These are phyloP conservation scores for Passiflora organensis DNA, from an alignment of 345 rosid genomes.

Conservation along the genomic window DNA sequence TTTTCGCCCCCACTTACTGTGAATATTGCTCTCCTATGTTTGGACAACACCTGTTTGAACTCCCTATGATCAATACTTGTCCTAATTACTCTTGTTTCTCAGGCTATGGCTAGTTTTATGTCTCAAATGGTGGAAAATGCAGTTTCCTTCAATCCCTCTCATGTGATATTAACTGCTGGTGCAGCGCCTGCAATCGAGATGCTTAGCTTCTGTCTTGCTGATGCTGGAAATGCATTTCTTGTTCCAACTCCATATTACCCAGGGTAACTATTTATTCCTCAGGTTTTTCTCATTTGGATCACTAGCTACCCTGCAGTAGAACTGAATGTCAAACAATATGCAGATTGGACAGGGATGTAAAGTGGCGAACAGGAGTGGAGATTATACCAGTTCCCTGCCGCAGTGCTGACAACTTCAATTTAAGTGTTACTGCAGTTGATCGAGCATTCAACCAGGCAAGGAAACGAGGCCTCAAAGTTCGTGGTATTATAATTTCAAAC, in stretches of 20 bases:
- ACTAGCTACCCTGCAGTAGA: neutral
- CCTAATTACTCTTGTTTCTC: constrained; percentile 11
- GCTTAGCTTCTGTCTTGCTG: constrained; percentile 86
- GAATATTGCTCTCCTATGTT: neutral
- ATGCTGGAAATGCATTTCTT: constrained; percentile 88
- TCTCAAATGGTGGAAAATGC: constrained; percentile 47
- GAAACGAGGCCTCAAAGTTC: constrained; percentile 76
- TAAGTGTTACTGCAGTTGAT: constrained; percentile 69
- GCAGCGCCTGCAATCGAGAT: constrained; percentile 70
- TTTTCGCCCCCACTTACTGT: neutral
- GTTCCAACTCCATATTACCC: constrained; percentile 85
- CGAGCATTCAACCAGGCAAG: constrained; percentile 81
- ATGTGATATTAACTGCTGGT: constrained; percentile 64
- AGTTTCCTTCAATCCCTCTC: constrained; percentile 58
- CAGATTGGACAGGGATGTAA: constrained; percentile 76
- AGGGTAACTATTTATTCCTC: constrained; percentile 35
- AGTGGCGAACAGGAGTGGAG: constrained; percentile 88
- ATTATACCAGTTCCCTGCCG: constrained; percentile 85
- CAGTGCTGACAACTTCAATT: constrained; percentile 65
- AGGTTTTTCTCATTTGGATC: constrained; percentile 5
- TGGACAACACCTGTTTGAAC: too few relatives aligned
- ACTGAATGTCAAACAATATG: constrained; percentile 28
- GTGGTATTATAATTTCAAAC: constrained; percentile 74
- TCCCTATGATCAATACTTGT: constrained; percentile 3
- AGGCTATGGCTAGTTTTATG: constrained; percentile 84